Evolutionary conservation across 345 rosid genomes (phyloP), one percentile per base, ranked within the genome.

Genomic region (Clausena lansium): DNA sequence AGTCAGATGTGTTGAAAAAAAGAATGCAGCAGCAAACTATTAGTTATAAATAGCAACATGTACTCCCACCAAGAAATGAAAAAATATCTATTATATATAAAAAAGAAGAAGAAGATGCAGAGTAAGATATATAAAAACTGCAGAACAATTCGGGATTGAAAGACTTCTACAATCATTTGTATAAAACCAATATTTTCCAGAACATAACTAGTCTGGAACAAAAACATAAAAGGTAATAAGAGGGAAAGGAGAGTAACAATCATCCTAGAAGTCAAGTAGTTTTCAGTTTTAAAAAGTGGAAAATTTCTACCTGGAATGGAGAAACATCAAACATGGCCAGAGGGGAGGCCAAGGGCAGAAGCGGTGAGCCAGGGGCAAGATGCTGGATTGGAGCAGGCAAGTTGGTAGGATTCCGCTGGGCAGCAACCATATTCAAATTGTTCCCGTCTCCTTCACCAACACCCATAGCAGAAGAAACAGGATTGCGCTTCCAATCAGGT

Each of bases 401-500:
- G 80, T 84, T 89, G 67, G 81, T 59, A 15, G 85, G 79, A 85
- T 91, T 94, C 70, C 85, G 80, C 84, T 91, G 97, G 33, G 90
- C 79, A 71, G 91, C 80, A 61, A 86, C 85, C 74, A 83, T 78
- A 80, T 87, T 90, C 82, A 90, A 78, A 78, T 83, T 84, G 82
- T 84, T 89, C 76, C 77, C 80, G 74, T 94, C 95, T 65, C 91
- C 93, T 80, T 89, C 97, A 85, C 84, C 88, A 70, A 81, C 85
- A 67, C 80, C 89, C 82, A 83, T 76, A 41, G 94, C 81, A 80
- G 97, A 82, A 65, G 98, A 85, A 2, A 74, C 71, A 20, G 95
- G 94, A 75, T 87, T 88, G 86, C 89, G 92, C 86, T 94, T 96
- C 99, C 97, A 92, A 75, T 96, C 99, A 71, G 95, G 94, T 81